A percentile compares a stretch with the other conserved stretches of the same genome.
Evolutionary conservation across 352 stramenopile species (phyloP).

Genomic region (Globisporangium nagaii): DNA sequence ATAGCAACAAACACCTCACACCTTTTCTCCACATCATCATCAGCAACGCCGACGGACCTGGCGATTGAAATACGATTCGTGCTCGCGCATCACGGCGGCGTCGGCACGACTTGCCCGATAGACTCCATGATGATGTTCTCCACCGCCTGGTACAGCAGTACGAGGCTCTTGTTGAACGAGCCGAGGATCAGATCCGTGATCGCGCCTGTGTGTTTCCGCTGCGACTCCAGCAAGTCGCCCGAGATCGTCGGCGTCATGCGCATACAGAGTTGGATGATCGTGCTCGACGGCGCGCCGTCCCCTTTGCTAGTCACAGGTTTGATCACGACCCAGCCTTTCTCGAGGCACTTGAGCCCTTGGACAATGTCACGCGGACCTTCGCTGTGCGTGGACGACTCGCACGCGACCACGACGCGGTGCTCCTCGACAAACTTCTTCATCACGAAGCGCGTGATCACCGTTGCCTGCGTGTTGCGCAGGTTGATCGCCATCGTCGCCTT

Average conservation of each 20-base stretch:
- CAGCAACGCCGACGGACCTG: too few species aligned
- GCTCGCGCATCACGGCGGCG: slow-evolving; percentile 3
- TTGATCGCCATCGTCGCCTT: slow-evolving; percentile 15
- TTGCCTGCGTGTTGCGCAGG: slow-evolving; percentile 14
- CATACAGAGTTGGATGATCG: slow-evolving; percentile 50
- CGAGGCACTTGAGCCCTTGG: slow-evolving; percentile 16
- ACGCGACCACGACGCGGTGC: slow-evolving; percentile 19
- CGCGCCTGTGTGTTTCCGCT: slow-evolving; percentile 21
- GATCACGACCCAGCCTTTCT: slow-evolving; percentile 24
- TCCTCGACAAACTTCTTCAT: slow-evolving; percentile 21
- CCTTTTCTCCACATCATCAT: too few species aligned
- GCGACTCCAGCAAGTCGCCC: slow-evolving; percentile 3
- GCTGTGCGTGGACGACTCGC: slow-evolving; percentile 16
- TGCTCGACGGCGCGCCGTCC: slow-evolving; percentile 10
- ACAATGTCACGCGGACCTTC: slow-evolving; percentile 14
- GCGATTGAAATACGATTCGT: too few species aligned
- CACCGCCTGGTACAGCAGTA: slow-evolving; percentile 40
- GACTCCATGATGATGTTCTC: slow-evolving; percentile 54
- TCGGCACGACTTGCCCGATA: too few species aligned
- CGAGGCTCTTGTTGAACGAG: slow-evolving; percentile 36
- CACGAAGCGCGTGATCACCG: slow-evolving; percentile 17
- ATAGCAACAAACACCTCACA: too few species aligned
- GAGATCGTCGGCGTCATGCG: slow-evolving; percentile 37
- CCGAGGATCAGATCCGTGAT: slow-evolving; percentile 46
- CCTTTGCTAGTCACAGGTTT: slow-evolving; percentile 4